Evolutionary conservation across 495 filamentous ascomycete species (phyloP).

Genomic region (Corynascus novoguineensis): DNA sequence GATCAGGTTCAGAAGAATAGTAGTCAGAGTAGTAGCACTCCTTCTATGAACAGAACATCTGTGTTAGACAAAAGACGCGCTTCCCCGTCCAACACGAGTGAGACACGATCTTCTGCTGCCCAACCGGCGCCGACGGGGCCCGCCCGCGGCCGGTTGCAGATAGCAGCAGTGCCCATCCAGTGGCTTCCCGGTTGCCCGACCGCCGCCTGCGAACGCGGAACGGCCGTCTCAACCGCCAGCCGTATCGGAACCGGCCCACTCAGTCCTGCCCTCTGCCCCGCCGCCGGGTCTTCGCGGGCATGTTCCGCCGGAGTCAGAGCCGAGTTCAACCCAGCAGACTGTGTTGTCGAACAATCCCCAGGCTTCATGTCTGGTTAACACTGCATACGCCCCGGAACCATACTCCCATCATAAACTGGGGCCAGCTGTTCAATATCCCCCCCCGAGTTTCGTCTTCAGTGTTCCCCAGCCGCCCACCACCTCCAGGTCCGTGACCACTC

Average conservation of each 20-base stretch:
- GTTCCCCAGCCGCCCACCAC: conserved; percentile 2
- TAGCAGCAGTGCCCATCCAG: neutral
- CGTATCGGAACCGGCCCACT: no score
- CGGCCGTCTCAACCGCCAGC: neutral
- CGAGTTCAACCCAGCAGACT: conserved; percentile 8
- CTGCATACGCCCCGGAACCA: conserved; percentile 8
- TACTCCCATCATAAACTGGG: conserved; percentile 14
- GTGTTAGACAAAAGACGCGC: neutral
- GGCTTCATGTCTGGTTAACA: conserved; percentile 8
- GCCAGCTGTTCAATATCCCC: conserved; percentile 6
- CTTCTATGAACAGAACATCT: neutral
- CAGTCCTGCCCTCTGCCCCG: neutral
- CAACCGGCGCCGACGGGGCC: neutral
- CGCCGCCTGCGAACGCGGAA: neutral
- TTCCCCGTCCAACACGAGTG: no score
- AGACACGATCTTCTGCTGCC: neutral
- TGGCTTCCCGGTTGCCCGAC: neutral
- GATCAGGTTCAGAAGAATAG: neutral
- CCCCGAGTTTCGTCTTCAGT: conserved; percentile 12
- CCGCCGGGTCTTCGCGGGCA: no score
- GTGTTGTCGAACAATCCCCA: conserved; percentile 11
- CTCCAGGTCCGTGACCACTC: neutral
- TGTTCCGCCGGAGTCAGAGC: no score
- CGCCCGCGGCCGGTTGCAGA: neutral
- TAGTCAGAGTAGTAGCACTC: no score